Evolutionary conservation across 1,284 basidiomycete species (phyloP), one percentile per base, ranked within the genome.

Genomic region (Moniliella sp.): DNA sequence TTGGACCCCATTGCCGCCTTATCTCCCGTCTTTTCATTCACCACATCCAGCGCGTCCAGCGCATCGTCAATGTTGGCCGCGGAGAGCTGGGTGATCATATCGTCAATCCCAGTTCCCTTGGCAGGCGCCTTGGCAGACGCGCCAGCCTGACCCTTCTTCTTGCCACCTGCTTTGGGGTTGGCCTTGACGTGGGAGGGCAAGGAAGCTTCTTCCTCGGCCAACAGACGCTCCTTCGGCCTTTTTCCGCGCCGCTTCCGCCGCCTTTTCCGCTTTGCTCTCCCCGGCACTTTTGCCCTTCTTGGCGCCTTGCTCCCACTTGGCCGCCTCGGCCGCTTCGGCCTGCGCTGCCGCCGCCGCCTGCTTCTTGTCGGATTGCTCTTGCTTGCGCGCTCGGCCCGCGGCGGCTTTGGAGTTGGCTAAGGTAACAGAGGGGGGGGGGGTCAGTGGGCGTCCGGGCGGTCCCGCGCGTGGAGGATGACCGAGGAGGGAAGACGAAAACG

Each of bases 51-150:
- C 38, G 91, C 69, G 62, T 91, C 86, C 30, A 97, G 62, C 5
- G 82, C 83, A 56, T 84, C 79, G 56, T 97, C 86, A 34, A 94
- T 70, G 9, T 83, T 86, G 13, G 75, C 77, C 4, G 86, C 88
- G 8, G 71, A 62, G 61, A 72, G 80, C 51, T 74, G 40, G 2
- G 42, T 39, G 33, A 53, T 44, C 15, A 46, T 50, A 27, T 36
- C 37, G 25, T 44, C 39, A 25, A 58, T 37, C 9, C 43, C 43
- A 0, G 39, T 36, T 9, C 35, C 16, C 10, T 27, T 27, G 7
- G 35, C 13, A n/a, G 34, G 16, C 16, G 29, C 11, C 15, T 3
- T 13, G 7, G 12, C 13, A 5, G 26, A 15, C 27, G 0, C 19
- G 74, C 77, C 30, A 34, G 34, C n/a, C n/a, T n/a, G n/a, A n/a